A percentile compares a stretch with the other conserved stretches of the same genome.
Evolutionary conservation across 2,329 filamentous ascomycete genomes (phyloP).

Genomic region (Fusarium sp.): DNA sequence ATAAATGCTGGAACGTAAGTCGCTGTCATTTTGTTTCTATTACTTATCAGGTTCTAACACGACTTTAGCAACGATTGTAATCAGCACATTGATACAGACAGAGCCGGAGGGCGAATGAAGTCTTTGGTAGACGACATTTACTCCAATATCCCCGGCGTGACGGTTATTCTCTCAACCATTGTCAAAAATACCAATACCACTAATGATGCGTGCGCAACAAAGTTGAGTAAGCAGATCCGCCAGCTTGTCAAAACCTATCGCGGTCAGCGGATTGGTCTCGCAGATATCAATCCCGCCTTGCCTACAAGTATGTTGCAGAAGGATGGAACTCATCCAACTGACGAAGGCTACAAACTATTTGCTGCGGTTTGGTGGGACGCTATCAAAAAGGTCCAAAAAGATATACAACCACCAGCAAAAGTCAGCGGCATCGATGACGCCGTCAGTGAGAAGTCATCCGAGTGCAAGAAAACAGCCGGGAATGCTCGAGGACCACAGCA

Average conservation of each 20-base stretch:
- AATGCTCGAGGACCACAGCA: not conserved
- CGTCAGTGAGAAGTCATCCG: not conserved
- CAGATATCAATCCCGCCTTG: not conserved
- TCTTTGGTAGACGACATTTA: not conserved
- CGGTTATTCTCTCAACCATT: not conserved
- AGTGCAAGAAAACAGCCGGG: conserved; percentile 1
- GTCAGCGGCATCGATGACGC: not conserved
- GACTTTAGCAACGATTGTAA: not conserved
- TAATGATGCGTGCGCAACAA: not conserved
- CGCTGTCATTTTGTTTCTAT: rapidly evolving
- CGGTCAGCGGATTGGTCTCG: not conserved
- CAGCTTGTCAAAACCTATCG: not conserved
- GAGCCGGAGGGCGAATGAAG: not conserved
- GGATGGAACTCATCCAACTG: not conserved
- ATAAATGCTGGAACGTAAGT: conserved; percentile 6
- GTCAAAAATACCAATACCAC: not conserved
- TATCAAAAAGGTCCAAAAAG: not conserved
- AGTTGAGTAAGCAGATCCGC: not conserved
- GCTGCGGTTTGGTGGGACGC: conserved; percentile 12
- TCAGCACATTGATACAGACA: not conserved
- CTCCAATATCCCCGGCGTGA: not conserved
- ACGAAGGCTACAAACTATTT: conserved; percentile 1
- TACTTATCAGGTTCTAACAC: not conserved
- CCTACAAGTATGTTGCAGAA: not conserved
- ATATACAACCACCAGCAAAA: not conserved